A percentile compares a stretch with the other conserved stretches of the same genome.
phyloP scores from a whole-genome alignment of 2,329 filamentous ascomycete genomes.

The Trichoderma hamatum region DNA sequence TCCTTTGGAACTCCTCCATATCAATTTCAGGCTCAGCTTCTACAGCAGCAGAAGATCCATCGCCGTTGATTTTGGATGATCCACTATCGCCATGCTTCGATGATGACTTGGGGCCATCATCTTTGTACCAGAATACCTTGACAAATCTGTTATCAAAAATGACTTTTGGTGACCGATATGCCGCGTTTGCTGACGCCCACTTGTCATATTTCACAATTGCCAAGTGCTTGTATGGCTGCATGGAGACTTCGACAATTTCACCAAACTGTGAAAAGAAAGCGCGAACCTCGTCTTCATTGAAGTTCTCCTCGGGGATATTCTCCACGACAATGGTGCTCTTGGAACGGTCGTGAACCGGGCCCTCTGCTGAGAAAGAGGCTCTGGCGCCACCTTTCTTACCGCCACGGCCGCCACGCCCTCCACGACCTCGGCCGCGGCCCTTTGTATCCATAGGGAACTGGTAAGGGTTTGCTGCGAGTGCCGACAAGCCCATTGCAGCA shows the following conservation, averaged over 20 bases:
- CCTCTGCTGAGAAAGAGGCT: constrained; percentile 65
- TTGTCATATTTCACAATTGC: constrained; percentile 71
- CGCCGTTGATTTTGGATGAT: constrained; percentile 22
- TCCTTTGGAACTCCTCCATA: constrained; percentile 67
- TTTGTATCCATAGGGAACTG: constrained; percentile 32
- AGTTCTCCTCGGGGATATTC: constrained; percentile 73
- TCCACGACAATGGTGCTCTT: constrained; percentile 75
- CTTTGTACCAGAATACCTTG: constrained; percentile 77
- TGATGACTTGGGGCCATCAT: constrained; percentile 46
- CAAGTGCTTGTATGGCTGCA: constrained; percentile 67
- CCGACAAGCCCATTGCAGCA: constrained; percentile 34
- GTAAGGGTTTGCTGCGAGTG: constrained; percentile 31
- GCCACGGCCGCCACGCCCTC: constrained; percentile 44
- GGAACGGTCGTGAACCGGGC: constrained; percentile 62
- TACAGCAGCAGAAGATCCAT: constrained; percentile 30
- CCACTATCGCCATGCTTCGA: constrained; percentile 36
- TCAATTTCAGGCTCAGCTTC: constrained; percentile 61
- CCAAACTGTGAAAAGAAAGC: constrained; percentile 76
- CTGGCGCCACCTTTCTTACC: constrained; percentile 45
- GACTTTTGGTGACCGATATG: constrained; percentile 75
- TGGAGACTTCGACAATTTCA: constrained; percentile 61
- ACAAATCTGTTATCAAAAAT: constrained; percentile 87
- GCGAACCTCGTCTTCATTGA: constrained; percentile 66
- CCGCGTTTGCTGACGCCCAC: constrained; percentile 67
- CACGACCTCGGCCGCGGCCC: constrained; percentile 42